A percentile compares a stretch with the other conserved stretches of the same genome.
phyloP scores from a whole-genome alignment of 139 green algal genomes.

The Astrephomene gubernaculifera region DNA sequence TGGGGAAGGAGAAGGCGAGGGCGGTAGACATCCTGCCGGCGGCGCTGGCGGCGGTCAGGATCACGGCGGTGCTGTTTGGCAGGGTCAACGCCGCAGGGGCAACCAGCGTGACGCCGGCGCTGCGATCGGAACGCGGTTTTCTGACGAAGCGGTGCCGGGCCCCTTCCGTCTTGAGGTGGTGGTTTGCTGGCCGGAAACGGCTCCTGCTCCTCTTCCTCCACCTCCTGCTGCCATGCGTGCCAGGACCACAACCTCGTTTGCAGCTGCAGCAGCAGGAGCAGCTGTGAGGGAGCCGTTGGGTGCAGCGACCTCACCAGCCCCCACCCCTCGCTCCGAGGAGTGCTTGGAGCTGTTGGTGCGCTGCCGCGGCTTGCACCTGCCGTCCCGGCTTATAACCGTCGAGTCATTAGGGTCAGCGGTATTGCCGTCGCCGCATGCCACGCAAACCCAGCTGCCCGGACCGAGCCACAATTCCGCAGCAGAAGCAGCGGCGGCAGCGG shows the following conservation, averaged over 20 bases:
- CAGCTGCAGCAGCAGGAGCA: neutral
- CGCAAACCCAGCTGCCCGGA: too few species aligned
- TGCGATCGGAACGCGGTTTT: neutral
- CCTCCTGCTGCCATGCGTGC: neutral
- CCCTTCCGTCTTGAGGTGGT: neutral
- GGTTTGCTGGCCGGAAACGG: neutral
- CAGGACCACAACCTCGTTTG: neutral
- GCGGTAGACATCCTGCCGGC: too few species aligned
- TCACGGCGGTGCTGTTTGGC: too few species aligned
- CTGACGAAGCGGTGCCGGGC: neutral
- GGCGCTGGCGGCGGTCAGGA: neutral
- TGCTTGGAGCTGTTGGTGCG: slow-evolving; percentile 17
- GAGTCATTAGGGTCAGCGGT: neutral
- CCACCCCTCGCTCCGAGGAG: neutral
- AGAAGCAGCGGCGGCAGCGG: too few species aligned
- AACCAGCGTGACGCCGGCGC: neutral
- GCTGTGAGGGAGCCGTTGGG: neutral
- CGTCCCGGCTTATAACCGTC: neutral
- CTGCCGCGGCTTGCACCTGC: neutral
- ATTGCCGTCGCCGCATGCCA: too few species aligned
- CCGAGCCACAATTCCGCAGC: too few species aligned
- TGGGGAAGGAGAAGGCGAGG: too few species aligned
- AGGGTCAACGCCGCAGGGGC: neutral
- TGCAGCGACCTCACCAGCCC: neutral
- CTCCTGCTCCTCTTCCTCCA: neutral